phyloP scores from a whole-genome alignment of 1,139 yeast genomes.

The Sugiyamaella sp. region DNA sequence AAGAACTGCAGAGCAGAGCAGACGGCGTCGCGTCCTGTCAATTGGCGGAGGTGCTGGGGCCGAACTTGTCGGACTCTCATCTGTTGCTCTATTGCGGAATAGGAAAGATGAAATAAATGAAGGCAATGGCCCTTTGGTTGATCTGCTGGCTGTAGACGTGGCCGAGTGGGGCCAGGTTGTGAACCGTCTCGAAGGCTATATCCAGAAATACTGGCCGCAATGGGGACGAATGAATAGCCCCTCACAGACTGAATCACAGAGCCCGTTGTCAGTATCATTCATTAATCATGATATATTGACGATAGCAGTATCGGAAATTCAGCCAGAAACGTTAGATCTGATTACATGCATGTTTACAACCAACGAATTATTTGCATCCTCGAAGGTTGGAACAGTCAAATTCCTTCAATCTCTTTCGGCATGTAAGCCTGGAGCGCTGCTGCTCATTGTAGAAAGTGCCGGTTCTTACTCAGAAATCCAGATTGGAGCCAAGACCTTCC shows the following conservation, averaged over 20 bases:
- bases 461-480: conserved; percentile 85
- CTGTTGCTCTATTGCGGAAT: conserved; percentile 46
- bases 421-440: conserved; percentile 58
- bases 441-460: conserved; percentile 82
- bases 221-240: conserved; percentile 26
- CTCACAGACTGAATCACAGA: conserved; percentile 26
- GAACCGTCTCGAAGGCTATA: conserved; percentile 47
- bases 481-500: conserved; percentile 75
- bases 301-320: conserved; percentile 33
- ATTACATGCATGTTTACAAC: conserved; percentile 82
- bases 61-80: conserved; percentile 70
- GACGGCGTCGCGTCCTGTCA: conserved; percentile 50
- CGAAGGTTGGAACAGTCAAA: conserved; percentile 61
- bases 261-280: conserved; percentile 50
- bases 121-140: background rate
- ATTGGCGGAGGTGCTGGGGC: conserved; percentile 93
- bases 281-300: conserved; percentile 52
- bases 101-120: conserved; percentile 1
- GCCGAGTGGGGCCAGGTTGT: conserved; percentile 74
- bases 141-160: conserved; percentile 58
- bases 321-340: conserved; percentile 43
- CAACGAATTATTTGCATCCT: conserved; percentile 76
- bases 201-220: conserved; percentile 37
- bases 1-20: background rate
- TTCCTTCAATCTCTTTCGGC: conserved; percentile 55